Evolutionary conservation across 129 eudicot genomes (phyloP), one percentile per base, ranked within the genome.

Genomic region (Artemisia tridentata): DNA sequence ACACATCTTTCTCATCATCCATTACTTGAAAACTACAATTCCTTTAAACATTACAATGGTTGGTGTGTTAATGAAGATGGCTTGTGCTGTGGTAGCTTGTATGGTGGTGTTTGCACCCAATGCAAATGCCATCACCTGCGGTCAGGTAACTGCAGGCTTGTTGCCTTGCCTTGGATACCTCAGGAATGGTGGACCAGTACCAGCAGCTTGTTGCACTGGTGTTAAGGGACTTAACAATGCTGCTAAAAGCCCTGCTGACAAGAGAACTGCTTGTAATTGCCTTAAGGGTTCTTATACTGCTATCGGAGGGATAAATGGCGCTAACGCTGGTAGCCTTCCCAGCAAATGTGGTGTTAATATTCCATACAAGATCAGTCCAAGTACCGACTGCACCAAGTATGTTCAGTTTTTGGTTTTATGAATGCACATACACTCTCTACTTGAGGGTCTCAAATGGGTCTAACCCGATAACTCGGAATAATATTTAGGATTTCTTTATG

Each of bases 321-420:
- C n/a, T 9, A 18, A 53, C 29, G 91, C 86, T 0, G 72, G 78
- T 15, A 68, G 68, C 7, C 84, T 86, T 20, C 82, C 91, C 0
- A 5, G 50, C 2, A 51, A 31, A 10, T 86, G 91, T 65, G 88
- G 88, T 60, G 84, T 86, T 73, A 72, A 20, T 3, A 57, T 83
- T 56, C 91, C 91, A 0, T 86, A 86, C 83, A 71, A 71, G 67
- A 83, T 86, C 65, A 78, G 85, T 80, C 88, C 88, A 34, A 60
- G 11, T 38, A 79, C 82, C 1, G 80, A 84, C 46, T 84, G 88
- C 73, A 4, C 18, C 68, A 78, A 63, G 88, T 84, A 78, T 54
- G 69, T 68, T 25, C 3, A 25, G 3, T 1, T 25, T 25, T 25
- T 25, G 29, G 29, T 25, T 25, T 25, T 23, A 23, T 23, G 25